Conservation (phyloP, 1,284 basidiomycete species). For the Singerocomus rubriflavus region DNA sequence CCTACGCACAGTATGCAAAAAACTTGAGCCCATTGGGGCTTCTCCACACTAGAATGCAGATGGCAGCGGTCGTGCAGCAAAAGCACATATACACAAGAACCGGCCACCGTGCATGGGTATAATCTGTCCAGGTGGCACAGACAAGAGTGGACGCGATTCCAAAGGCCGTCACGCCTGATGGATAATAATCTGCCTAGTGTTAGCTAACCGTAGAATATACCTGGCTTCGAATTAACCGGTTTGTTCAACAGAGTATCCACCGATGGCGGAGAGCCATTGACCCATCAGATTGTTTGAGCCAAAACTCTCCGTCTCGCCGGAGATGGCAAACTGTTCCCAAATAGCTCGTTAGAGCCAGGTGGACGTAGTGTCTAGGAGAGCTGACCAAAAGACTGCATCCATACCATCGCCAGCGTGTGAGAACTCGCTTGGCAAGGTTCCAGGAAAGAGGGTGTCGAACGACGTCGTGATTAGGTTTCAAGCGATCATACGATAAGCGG, state of each 20-base stretch:
- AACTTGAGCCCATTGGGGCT: conserved; percentile 58
- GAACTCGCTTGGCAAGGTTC: conserved; percentile 48
- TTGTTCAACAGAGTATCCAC: conserved; percentile 60
- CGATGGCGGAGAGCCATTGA: conserved; percentile 65
- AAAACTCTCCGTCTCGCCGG: conserved; percentile 67
- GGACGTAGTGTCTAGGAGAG: conserved; percentile 1
- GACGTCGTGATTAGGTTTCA: conserved; percentile 39
- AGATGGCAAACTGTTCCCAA: conserved; percentile 51
- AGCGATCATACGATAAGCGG: conserved; percentile 46
- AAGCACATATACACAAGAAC: conserved; percentile 64
- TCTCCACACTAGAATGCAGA: conserved; percentile 57
- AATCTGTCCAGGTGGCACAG: conserved; percentile 63
- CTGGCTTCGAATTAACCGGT: conserved; percentile 38
- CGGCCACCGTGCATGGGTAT: conserved; percentile 54
- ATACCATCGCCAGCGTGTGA: conserved; percentile 70
- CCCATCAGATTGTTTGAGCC: conserved; percentile 76
- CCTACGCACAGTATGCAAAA: conserved; percentile 60
- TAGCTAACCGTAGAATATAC: not conserved
- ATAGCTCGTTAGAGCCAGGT: not conserved
- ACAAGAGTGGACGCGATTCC: conserved; percentile 60
- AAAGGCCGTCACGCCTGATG: conserved; percentile 63
- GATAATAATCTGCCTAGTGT: conserved; percentile 52
- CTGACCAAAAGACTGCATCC: conserved; percentile 59
- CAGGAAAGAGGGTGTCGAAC: conserved; percentile 46
- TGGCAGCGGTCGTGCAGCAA: conserved; percentile 49